These are phyloP conservation scores for Myxozyma melibiosi DNA, from an alignment of 805 yeast genomes.

Conservation along the genomic window DNA sequence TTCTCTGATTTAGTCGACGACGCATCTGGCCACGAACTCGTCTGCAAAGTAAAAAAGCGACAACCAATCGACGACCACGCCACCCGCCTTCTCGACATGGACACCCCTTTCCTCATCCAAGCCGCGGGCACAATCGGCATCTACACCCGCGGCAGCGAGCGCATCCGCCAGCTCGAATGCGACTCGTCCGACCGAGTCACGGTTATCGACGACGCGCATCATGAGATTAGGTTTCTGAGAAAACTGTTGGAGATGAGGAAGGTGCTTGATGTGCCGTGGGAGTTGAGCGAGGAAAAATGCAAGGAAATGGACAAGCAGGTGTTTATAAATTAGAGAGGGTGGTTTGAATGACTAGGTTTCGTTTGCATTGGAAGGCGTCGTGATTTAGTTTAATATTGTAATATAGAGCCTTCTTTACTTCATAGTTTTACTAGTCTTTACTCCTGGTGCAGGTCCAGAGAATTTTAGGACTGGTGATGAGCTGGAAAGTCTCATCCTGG, in stretches of 20 bases:
- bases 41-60: no score
- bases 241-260: neutral
- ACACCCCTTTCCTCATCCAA: neutral
- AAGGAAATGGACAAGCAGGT: neutral
- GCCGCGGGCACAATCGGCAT: neutral
- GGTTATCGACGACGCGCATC: neutral
- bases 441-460: no score
- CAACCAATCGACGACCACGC: no score
- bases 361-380: no score
- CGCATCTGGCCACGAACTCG: neutral
- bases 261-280: conserved; percentile 7
- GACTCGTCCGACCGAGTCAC: neutral
- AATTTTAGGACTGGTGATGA: no score
- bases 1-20: neutral
- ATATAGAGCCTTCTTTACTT: no score
- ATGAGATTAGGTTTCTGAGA: conserved; percentile 5
- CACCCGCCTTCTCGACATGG: neutral
- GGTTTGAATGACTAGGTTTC: no score
- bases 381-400: no score
- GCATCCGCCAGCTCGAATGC: neutral
- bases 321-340: neutral
- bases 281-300: neutral
- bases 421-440: no score
- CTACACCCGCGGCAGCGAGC: neutral
- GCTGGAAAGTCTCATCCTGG: no score